These are phyloP conservation scores for Arthrocladium fulminans DNA, from an alignment of 2,329 filamentous ascomycete genomes.

Conservation along the genomic window DNA sequence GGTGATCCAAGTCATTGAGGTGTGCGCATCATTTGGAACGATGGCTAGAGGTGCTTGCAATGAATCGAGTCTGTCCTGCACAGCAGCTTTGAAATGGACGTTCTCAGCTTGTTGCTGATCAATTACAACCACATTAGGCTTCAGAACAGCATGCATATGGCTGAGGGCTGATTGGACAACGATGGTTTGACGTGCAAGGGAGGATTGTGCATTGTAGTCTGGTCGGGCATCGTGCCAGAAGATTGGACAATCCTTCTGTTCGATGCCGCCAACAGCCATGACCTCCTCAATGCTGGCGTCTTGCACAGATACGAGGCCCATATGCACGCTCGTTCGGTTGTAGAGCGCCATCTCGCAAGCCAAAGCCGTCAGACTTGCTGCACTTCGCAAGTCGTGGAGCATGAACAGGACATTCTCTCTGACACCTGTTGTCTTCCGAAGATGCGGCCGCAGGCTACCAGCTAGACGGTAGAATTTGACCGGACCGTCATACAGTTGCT, in stretches of 20 bases:
- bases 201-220: constrained; percentile 61
- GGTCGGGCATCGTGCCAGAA: constrained; percentile 65
- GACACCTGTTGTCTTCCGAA: constrained; percentile 23
- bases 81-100: constrained; percentile 53
- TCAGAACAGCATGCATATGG: constrained; percentile 64
- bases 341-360: constrained; percentile 75
- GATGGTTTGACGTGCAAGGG: constrained; percentile 58
- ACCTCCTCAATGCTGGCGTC: constrained; percentile 61
- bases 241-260: constrained; percentile 56
- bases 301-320: constrained; percentile 66
- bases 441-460: constrained; percentile 10
- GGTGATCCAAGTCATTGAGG: constrained; percentile 64
- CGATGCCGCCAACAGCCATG: constrained; percentile 69
- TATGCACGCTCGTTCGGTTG: constrained; percentile 66
- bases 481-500: constrained; percentile 56
- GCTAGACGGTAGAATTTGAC: constrained; percentile 61
- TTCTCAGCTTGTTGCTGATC: constrained; percentile 63
- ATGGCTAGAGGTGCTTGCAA: constrained; percentile 60
- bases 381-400: constrained; percentile 64
- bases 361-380: constrained; percentile 64
- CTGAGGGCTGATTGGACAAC: constrained; percentile 57
- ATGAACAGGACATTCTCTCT: constrained; percentile 73
- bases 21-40: constrained; percentile 55
- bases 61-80: constrained; percentile 47
- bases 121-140: constrained; percentile 66